Evolutionary conservation across 345 rosid genomes (phyloP), one percentile per base, ranked within the genome.

Genomic region (Murraya koenigii): DNA sequence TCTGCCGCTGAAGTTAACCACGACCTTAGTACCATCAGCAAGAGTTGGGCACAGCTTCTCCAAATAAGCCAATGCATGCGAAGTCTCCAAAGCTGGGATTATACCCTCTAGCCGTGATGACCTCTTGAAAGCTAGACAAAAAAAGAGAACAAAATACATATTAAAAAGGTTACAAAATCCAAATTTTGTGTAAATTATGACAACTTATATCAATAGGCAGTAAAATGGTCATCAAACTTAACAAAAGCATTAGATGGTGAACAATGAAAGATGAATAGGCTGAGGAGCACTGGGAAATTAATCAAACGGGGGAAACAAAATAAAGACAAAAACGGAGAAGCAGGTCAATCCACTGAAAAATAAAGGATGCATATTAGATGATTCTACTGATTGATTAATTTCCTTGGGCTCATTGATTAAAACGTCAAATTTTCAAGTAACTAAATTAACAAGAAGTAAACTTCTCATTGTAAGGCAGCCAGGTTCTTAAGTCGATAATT

Each of bases 1-100:
- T 84, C 99, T 87, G 70, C 99, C 97, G 10, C 95, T 91, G 89
- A 95, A 95, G 89, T 91, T 92, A 32, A 95, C n/a, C 22, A 95
- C 93, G 2, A 95, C 89, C 84, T 84, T 93, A 0, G 89, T 63
- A 47, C 94, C 92, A 17, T 86, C 68, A 0, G 92, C 80, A 36
- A 93, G 94, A 41, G 93, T 88, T 0, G 98, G 98, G 79, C 98
- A 90, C 25, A 95, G 87, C 83, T 90, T 89, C 91, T 95, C 98
- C 33, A 90, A 78, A 78, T 89, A 89, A 0, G 98, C 98, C 59
- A 95, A 64, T 0, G 96, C 95, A 78, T 93, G 99, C n/a, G 98
- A 91, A 28, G 97, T 95, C 88, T 95, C 98, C 41, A 93, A 80
- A 22, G 98, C 98, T 0, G 97, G 97, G 47, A 95, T 93, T 58